Conservation (phyloP, 2,329 filamentous ascomycete genomes). For the Sporothrix phasma region DNA sequence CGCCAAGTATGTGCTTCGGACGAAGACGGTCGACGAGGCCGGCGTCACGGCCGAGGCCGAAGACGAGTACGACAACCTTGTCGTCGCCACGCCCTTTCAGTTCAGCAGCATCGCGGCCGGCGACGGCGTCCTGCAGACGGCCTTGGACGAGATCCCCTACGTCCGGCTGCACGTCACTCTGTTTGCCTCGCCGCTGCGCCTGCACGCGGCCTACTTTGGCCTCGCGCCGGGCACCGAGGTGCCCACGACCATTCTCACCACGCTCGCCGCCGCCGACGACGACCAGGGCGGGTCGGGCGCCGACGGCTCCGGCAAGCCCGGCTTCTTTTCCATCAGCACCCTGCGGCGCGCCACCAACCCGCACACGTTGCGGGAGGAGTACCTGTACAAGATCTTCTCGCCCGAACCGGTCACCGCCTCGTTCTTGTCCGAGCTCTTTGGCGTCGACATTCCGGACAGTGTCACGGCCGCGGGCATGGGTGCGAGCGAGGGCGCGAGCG, state of each 20-base stretch:
- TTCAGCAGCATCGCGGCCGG: constrained; percentile 59
- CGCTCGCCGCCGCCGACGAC: constrained; percentile 53
- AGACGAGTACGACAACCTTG: constrained; percentile 59
- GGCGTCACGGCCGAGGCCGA: background rate
- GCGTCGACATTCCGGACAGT: constrained; percentile 35
- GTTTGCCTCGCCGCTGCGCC: constrained; percentile 65
- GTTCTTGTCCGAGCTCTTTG: constrained; percentile 45
- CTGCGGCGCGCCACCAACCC: constrained; percentile 56
- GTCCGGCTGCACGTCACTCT: constrained; percentile 81
- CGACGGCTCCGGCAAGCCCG: constrained; percentile 57
- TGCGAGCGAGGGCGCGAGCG: no score
- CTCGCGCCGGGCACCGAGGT: constrained; percentile 46
- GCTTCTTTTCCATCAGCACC: constrained; percentile 80
- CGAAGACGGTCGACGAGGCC: constrained; percentile 15
- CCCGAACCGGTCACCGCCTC: constrained; percentile 41
- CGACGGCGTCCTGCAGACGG: constrained; percentile 55
- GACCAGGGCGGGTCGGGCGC: constrained; percentile 32
- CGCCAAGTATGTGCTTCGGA: constrained; percentile 38
- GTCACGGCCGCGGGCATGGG: no score
- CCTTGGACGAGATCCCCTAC: constrained; percentile 74
- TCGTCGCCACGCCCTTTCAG: constrained; percentile 78
- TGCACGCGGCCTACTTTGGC: constrained; percentile 65
- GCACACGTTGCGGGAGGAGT: constrained; percentile 41
- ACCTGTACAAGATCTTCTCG: constrained; percentile 57
- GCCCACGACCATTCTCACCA: constrained; percentile 74